phyloP scores from a whole-genome alignment of 1,139 yeast genomes.

The Nakaseomyces sp. region DNA sequence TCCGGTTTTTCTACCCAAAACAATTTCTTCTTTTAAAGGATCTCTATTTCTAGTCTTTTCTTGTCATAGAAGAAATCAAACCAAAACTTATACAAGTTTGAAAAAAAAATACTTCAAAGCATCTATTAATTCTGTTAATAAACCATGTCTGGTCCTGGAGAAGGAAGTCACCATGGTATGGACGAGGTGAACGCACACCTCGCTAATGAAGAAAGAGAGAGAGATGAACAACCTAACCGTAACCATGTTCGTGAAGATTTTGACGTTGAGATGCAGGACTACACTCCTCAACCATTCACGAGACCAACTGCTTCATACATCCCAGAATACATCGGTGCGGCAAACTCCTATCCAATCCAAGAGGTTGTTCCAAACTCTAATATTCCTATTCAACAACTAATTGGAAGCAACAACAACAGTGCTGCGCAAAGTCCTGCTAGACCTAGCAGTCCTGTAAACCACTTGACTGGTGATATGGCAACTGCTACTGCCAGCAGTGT shows the following conservation, averaged over 20 bases:
- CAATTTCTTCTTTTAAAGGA: background rate
- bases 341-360: constrained; percentile 21
- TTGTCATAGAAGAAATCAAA: too few species aligned
- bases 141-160: constrained; percentile 9
- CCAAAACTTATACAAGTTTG: too few species aligned
- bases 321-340: constrained; percentile 17
- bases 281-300: constrained; percentile 14
- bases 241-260: constrained; percentile 13
- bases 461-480: constrained; percentile 8
- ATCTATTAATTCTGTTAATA: background rate
- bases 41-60: too few species aligned
- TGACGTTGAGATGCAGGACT: constrained; percentile 25
- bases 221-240: background rate
- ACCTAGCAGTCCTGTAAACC: constrained; percentile 5
- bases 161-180: constrained; percentile 7
- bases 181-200: background rate
- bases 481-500: constrained; percentile 7
- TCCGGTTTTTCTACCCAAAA: background rate
- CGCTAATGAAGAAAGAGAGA: constrained; percentile 1
- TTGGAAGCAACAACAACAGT: constrained; percentile 2
- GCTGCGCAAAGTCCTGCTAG: constrained; percentile 7
- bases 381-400: constrained; percentile 13
- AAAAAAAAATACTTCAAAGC: too few species aligned
- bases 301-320: constrained; percentile 20
- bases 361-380: constrained; percentile 30